Evolutionary conservation across 495 filamentous ascomycete genomes (phyloP).

Genomic region (Niebla homalea): DNA sequence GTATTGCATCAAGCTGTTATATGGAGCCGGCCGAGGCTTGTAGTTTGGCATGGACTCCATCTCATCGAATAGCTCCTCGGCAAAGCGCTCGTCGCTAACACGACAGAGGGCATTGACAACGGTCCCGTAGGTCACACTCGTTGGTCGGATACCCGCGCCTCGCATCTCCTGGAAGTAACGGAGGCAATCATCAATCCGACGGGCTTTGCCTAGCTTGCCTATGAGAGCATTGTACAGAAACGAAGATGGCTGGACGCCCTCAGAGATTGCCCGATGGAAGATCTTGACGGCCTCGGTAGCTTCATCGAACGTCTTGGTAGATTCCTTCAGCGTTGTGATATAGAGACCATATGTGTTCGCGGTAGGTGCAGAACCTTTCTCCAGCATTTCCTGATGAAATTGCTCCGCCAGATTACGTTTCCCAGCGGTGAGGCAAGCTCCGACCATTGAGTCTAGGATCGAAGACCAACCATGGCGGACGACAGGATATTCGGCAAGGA

Average conservation of each 20-base stretch:
- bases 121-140: constrained; percentile 94
- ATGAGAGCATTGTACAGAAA: constrained; percentile 98
- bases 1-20: constrained; percentile 99
- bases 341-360: constrained; percentile 97
- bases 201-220: constrained; percentile 92
- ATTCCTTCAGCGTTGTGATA: constrained; percentile 94
- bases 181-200: constrained; percentile 93
- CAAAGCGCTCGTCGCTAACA: constrained; percentile 93
- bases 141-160: constrained; percentile 78
- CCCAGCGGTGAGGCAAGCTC: constrained; percentile 75
- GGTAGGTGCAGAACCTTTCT: constrained; percentile 78
- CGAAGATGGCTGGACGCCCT: constrained; percentile 87
- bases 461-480: constrained; percentile 90
- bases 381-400: constrained; percentile 79
- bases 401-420: constrained; percentile 64
- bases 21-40: constrained; percentile 90
- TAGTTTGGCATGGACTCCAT: constrained; percentile 99
- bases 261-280: constrained; percentile 84
- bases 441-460: constrained; percentile 92
- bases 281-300: constrained; percentile 93
- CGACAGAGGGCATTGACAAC: constrained; percentile 96
- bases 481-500: constrained; percentile 62
- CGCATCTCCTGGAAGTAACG: constrained; percentile 98
- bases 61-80: constrained; percentile 95
- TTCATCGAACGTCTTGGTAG: constrained; percentile 93